These are phyloP conservation scores for Yarrowia bubula DNA, from an alignment of 805 yeast species.

Conservation along the genomic window DNA sequence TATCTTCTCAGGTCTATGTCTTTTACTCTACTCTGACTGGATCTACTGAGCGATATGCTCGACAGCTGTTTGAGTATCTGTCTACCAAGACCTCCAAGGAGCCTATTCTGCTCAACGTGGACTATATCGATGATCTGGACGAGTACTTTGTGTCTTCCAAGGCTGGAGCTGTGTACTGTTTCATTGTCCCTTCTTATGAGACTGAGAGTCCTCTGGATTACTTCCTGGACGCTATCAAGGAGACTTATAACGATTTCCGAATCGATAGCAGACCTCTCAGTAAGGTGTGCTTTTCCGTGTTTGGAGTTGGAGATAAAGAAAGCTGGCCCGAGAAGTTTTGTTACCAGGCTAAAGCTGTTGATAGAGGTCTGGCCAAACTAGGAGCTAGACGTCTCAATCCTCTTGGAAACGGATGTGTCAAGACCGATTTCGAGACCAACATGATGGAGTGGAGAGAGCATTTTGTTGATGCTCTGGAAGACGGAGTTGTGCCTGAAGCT, in stretches of 20 bases:
- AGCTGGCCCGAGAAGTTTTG: slow-evolving; percentile 81
- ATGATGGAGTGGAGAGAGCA: slow-evolving; percentile 66
- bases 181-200: slow-evolving; percentile 86
- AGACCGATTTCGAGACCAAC: slow-evolving; percentile 50
- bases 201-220: slow-evolving; percentile 90
- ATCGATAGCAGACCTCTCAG: slow-evolving; percentile 77
- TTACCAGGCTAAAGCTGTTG: slow-evolving; percentile 76
- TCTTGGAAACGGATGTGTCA: slow-evolving; percentile 78
- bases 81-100: slow-evolving; percentile 37
- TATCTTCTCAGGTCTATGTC: slow-evolving; percentile 47
- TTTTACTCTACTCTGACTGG: slow-evolving; percentile 89
- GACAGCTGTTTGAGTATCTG: slow-evolving; percentile 45
- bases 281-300: slow-evolving; percentile 65
- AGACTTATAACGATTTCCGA: slow-evolving; percentile 80
- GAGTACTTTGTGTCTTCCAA: slow-evolving; percentile 62
- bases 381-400: slow-evolving; percentile 89
- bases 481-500: slow-evolving; percentile 59
- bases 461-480: slow-evolving; percentile 60
- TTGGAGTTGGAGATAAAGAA: slow-evolving; percentile 86
- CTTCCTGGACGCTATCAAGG: slow-evolving; percentile 74
- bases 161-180: slow-evolving; percentile 53
- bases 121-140: slow-evolving; percentile 81
- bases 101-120: slow-evolving; percentile 65
- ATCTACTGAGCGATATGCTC: slow-evolving; percentile 69
- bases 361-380: slow-evolving; percentile 69